These are phyloP conservation scores for Platanus orientalis DNA, from an alignment of 164 flowering plant genomes.

Conservation along the genomic window DNA sequence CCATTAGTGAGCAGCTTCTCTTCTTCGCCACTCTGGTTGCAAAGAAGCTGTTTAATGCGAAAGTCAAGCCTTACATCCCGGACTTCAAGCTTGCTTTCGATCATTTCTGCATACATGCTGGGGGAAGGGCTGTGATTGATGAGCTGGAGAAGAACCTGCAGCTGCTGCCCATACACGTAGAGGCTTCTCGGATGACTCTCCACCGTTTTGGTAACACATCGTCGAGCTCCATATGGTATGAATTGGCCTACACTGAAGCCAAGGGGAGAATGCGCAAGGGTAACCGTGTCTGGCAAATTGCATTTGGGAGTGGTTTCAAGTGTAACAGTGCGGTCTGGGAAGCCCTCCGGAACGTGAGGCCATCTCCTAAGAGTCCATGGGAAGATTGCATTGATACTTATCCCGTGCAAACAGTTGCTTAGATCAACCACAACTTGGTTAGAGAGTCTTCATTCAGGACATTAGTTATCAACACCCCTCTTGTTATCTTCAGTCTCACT, in stretches of 20 bases:
- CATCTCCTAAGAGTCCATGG: conserved; percentile 4
- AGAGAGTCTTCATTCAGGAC: not conserved
- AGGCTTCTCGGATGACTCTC: conserved; percentile 12
- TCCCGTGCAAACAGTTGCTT: conserved; percentile 3
- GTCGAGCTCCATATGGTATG: conserved; percentile 10
- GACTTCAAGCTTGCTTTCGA: too few species aligned
- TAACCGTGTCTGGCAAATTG: not conserved
- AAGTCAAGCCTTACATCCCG: too few species aligned
- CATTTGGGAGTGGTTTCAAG: conserved; percentile 11
- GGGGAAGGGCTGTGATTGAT: too few species aligned
- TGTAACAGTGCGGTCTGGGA: conserved; percentile 13
- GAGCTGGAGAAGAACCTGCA: too few species aligned
- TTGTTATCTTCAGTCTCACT: not conserved
- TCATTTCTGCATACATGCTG: too few species aligned
- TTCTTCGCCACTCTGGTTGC: too few species aligned
- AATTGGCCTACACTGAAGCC: conserved; percentile 8
- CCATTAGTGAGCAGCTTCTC: too few species aligned
- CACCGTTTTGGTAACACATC: conserved; percentile 13
- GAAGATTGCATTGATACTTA: conserved; percentile 9
- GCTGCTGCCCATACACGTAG: too few species aligned
- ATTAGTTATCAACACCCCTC: not conserved
- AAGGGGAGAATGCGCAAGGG: conserved; percentile 9
- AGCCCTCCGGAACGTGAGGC: not conserved
- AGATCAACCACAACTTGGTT: not conserved
- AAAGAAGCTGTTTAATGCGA: too few species aligned